A percentile compares a stretch with the other conserved stretches of the same genome.
phyloP scores from a whole-genome alignment of 176 grass and related monocot species.

The Oryza coarctata region DNA sequence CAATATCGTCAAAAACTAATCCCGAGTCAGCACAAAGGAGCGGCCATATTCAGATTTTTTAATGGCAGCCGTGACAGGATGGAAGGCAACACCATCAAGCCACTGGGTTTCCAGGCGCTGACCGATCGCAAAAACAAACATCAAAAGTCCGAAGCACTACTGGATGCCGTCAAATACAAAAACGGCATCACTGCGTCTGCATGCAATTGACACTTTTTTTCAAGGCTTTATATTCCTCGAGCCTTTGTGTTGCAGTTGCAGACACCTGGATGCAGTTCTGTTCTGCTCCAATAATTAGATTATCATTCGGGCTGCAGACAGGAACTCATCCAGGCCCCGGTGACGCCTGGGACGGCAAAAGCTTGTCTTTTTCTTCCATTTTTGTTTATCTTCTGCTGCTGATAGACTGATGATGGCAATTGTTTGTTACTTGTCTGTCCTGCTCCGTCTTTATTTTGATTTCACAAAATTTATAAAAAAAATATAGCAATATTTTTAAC shows the following conservation, averaged over 20 bases:
- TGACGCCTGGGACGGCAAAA: constrained; percentile 37
- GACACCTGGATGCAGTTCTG: constrained; percentile 1
- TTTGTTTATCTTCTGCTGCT: not conserved
- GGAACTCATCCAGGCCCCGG: not conserved
- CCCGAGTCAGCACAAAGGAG: not conserved
- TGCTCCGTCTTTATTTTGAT: not conserved
- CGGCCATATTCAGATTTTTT: constrained; percentile 29
- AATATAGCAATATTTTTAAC: too few species aligned
- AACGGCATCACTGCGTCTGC: not conserved
- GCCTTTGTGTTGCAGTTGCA: not conserved
- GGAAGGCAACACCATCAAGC: not conserved
- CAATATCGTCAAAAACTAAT: not conserved
- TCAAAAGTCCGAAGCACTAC: not conserved
- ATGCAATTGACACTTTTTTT: not conserved
- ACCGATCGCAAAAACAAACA: not conserved
- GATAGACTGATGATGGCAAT: not conserved
- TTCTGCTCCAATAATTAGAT: not conserved
- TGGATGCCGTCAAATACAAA: not conserved
- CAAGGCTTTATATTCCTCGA: not conserved
- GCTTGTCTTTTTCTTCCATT: not conserved
- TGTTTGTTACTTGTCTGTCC: constrained; percentile 22
- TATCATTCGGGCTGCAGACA: constrained; percentile 14
- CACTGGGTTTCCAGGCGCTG: constrained; percentile 10
- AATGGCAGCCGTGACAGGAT: not conserved
- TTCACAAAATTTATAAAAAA: too few species aligned